Evolutionary conservation across 2,329 filamentous ascomycete species (phyloP).

Genomic region (Magnaporthales sp.): DNA sequence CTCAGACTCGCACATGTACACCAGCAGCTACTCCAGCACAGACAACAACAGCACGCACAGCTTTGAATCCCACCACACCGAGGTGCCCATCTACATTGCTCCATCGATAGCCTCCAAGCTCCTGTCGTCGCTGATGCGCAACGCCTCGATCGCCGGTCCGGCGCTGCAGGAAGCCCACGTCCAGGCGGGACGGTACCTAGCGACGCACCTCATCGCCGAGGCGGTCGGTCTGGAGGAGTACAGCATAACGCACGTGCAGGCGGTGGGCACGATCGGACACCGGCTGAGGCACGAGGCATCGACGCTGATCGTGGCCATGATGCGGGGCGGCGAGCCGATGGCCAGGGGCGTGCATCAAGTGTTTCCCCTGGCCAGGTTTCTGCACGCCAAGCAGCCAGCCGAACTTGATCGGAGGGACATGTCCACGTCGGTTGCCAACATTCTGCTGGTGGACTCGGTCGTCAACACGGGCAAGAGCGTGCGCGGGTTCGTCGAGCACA

Average conservation of each 20-base stretch:
- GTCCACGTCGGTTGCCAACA: slow-evolving; percentile 18
- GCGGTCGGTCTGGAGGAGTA: background rate
- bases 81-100: no score
- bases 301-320: slow-evolving; percentile 49
- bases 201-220: background rate
- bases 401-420: slow-evolving; percentile 26
- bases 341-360: slow-evolving; percentile 46
- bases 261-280: slow-evolving; percentile 14
- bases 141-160: slow-evolving; percentile 23
- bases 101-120: slow-evolving; percentile 27
- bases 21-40: no score
- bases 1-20: no score
- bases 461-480: slow-evolving; percentile 48
- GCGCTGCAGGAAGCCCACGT: background rate
- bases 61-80: no score
- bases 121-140: slow-evolving; percentile 43
- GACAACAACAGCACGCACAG: no score
- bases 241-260: background rate
- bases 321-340: slow-evolving; percentile 56
- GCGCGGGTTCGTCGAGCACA: slow-evolving; percentile 34
- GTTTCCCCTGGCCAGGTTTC: slow-evolving; percentile 41
- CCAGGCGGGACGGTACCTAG: background rate
- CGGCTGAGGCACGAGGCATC: slow-evolving; percentile 34
- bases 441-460: slow-evolving; percentile 52
- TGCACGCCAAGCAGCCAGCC: slow-evolving; percentile 30